Evolutionary conservation across 1,284 basidiomycete species (phyloP).

Genomic region (Mycena citricolor): DNA sequence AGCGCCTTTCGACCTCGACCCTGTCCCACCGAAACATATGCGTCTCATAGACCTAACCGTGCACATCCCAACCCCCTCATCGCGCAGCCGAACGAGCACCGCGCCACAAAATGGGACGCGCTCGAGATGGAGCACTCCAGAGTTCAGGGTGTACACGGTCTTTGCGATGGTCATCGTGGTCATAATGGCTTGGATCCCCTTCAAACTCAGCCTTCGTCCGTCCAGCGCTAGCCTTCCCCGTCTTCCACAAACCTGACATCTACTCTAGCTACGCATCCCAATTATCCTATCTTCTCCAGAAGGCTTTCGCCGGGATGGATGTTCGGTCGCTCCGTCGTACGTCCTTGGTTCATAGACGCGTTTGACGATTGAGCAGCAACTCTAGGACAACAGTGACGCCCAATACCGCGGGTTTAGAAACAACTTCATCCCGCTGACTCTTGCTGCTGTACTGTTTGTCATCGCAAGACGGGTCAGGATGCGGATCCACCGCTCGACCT

Average conservation of each 20-base stretch:
- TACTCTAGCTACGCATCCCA: conserved; percentile 65
- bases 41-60: conserved; percentile 42
- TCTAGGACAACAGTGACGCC: conserved; percentile 80
- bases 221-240: conserved; percentile 21
- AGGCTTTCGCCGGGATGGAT: conserved; percentile 72
- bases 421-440: conserved; percentile 63
- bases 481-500: conserved; percentile 28
- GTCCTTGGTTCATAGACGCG: conserved; percentile 29
- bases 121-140: conserved; percentile 76
- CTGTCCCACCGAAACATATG: conserved; percentile 18
- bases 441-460: conserved; percentile 51
- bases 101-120: conserved; percentile 28
- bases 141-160: conserved; percentile 81
- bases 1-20: conserved; percentile 19
- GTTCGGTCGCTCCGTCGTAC: conserved; percentile 62
- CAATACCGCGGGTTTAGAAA: conserved; percentile 84
- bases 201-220: conserved; percentile 76
- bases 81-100: conserved; percentile 25
- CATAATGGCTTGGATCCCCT: conserved; percentile 79
- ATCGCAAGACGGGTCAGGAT: conserved; percentile 47
- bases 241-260: conserved; percentile 9
- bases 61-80: conserved; percentile 40
- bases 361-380: conserved; percentile 19
- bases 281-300: conserved; percentile 63
- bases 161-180: conserved; percentile 67